These are phyloP conservation scores for Acer yangbiense DNA, from an alignment of 345 rosid genomes.

Conservation along the genomic window DNA sequence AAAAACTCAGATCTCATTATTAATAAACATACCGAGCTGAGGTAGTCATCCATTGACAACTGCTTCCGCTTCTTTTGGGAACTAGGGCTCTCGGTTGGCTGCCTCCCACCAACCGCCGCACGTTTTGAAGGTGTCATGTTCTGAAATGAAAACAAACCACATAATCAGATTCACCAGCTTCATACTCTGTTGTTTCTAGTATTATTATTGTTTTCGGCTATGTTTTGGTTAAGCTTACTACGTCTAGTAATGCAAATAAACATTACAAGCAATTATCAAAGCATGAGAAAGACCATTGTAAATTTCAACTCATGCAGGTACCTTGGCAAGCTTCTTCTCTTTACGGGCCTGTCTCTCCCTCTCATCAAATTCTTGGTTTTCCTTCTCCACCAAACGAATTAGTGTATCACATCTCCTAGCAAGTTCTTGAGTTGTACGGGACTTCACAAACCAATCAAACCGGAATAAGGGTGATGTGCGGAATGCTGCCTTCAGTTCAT, in stretches of 20 bases:
- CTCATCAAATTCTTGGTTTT: conserved; percentile 94
- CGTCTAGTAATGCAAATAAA: too few relatives aligned
- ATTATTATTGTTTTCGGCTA: not conserved
- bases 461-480: conserved; percentile 80
- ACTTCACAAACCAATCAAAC: conserved; percentile 98
- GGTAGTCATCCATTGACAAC: conserved; percentile 78
- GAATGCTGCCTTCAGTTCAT: conserved; percentile 90
- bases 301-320: conserved; percentile 13
- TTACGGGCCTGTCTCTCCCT: conserved; percentile 97
- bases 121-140: conserved; percentile 80
- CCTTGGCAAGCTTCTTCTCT: conserved; percentile 98
- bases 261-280: too few relatives aligned
- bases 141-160: conserved; percentile 30
- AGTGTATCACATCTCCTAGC: conserved; percentile 97
- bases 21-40: conserved; percentile 48
- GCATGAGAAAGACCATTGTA: not conserved
- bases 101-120: conserved; percentile 48
- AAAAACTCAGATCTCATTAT: not conserved
- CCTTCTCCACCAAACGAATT: conserved; percentile 94
- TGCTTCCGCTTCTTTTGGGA: conserved; percentile 78
- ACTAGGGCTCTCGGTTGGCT: conserved; percentile 64
- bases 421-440: conserved; percentile 91
- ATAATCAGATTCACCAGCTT: not conserved
- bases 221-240: not conserved
- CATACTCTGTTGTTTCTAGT: not conserved